A percentile compares a stretch with the other conserved stretches of the same genome.
Conservation (phyloP, 306 rosid species). For the Delonix regia region DNA sequence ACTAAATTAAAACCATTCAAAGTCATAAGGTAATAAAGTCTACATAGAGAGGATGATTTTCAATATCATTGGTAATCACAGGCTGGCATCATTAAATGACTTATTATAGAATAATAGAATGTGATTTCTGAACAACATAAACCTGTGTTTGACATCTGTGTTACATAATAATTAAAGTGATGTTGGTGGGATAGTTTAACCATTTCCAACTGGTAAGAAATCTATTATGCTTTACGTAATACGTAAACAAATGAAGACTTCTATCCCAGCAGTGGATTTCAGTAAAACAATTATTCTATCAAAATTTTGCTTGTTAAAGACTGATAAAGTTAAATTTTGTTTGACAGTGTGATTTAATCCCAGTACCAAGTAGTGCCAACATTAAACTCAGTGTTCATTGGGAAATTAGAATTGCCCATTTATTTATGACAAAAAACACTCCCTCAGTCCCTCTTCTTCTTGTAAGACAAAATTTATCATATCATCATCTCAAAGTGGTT, state of each 20-base stretch:
- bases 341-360: not conserved
- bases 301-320: not conserved
- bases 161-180: too few species aligned
- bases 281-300: not conserved
- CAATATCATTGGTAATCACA: not conserved
- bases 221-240: not conserved
- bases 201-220: too few species aligned
- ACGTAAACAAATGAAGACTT: not conserved
- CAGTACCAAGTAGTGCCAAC: not conserved
- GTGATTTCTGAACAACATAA: not conserved
- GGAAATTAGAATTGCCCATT: not conserved
- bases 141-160: too few species aligned
- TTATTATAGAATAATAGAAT: not conserved
- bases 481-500: not conserved
- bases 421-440: not conserved
- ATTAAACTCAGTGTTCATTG: not conserved
- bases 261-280: not conserved
- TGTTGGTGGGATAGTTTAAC: too few species aligned
- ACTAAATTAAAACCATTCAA: not conserved
- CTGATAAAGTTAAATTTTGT: not conserved
- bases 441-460: not conserved
- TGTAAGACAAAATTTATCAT: not conserved
- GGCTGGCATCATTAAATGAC: not conserved
- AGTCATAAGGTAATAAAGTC: not conserved
- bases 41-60: not conserved